Evolutionary conservation across 352 stramenopile genomes (phyloP), one percentile per base, ranked within the genome.

Genomic region (Thalassiosira pacifica): DNA sequence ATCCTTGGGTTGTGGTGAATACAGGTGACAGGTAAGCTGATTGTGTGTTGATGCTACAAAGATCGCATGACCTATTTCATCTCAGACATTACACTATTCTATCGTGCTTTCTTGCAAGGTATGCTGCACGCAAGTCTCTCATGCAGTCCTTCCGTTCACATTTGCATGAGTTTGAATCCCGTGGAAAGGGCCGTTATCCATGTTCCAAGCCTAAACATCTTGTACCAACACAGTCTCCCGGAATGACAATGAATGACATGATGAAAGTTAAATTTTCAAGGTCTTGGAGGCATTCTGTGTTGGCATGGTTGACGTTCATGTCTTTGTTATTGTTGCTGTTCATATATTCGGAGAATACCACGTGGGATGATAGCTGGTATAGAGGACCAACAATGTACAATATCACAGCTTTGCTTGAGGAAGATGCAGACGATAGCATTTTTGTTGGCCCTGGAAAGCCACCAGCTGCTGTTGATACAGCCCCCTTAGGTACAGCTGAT

Each of bases 1-100:
- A 93, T 80, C 91, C 88, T 69, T 94, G 91, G 89, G 63, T 90
- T 32, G 83, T 92, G 0, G 79, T 93, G 0, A 88, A 86, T 48
- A 93, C 89, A 22, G 74, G 55, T 18, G 84, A 93, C 29, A 79
- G 89, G 48, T 87, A 89, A 64, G 42, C 13, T 88, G 22, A 22
- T 48, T 5, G 60, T 89, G 42, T 48, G n/a, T 45, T 37, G 3
- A 0, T 2, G 24, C 26, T 59, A 32, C 31, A 37, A 52, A 22
- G 22, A 34, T 59, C n/a, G n/a, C n/a, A 26, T 67, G 70, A 24
- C 24, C 34, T 67, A 22, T 53, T 42, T 48, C 34, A 60, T 52
- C 22, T 22, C 2, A 52, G 1, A 63, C 3, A 19, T 70, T 16
- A 63, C 22, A 48, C 8, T 67, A 45, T 26, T 27, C 59, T 45